phyloP scores from a whole-genome alignment of 352 stramenopile genomes.

The Phytophthora constricta region DNA sequence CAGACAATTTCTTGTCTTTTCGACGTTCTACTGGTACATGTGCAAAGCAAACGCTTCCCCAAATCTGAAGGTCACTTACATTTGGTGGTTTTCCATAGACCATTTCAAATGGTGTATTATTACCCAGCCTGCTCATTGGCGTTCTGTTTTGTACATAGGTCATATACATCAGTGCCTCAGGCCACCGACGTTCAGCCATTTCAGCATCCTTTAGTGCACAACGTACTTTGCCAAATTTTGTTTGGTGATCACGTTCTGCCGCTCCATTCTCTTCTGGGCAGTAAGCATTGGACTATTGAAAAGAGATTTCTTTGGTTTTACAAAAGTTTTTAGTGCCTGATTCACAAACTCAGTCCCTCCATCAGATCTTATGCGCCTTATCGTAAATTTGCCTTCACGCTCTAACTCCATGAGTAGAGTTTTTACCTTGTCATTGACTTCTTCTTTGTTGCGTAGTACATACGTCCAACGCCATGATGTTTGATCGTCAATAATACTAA shows the following conservation, averaged over 20 bases:
- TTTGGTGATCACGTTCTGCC: conserved; percentile 21
- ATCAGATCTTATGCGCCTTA: conserved; percentile 12
- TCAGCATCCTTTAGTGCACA: conserved; percentile 13
- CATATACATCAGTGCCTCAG: conserved; percentile 23
- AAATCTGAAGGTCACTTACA: background rate
- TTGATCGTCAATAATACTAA: conserved; percentile 23
- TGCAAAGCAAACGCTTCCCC: conserved; percentile 9
- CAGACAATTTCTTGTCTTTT: conserved; percentile 16
- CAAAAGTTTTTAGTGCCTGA: conserved; percentile 13
- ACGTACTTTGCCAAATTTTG: conserved; percentile 4
- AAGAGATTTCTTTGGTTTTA: conserved; percentile 3
- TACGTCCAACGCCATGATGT: conserved; percentile 21
- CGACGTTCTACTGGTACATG: conserved; percentile 1
- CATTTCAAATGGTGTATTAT: conserved; percentile 5
- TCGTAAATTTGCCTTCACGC: conserved; percentile 11
- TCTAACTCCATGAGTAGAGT: conserved; percentile 6
- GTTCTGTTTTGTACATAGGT: conserved; percentile 17
- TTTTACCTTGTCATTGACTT: conserved; percentile 13
- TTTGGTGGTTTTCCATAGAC: background rate
- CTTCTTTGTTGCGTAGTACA: conserved; percentile 7
- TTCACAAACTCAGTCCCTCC: conserved; percentile 25
- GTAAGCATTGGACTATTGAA: conserved; percentile 17
- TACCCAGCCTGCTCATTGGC: background rate
- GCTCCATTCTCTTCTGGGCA: conserved; percentile 22
- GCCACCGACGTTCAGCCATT: conserved; percentile 8